Percentiles rank a stretch among this genome's conserved stretches.
phyloP scores from a whole-genome alignment of 2,329 filamentous ascomycete species.

The Colletotrichum liaoningense region DNA sequence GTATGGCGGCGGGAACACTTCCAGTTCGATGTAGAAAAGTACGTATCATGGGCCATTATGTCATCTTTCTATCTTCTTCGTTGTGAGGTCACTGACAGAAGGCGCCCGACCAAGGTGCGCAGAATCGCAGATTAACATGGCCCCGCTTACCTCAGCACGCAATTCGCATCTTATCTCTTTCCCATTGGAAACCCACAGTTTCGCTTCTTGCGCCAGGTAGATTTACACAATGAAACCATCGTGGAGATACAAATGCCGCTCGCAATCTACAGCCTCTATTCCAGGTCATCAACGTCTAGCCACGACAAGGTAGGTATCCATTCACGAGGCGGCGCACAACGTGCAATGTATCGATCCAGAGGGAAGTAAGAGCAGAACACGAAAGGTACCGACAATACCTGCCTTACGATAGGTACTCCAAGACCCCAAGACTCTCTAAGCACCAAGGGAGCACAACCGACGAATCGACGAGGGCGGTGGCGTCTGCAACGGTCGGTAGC shows the following conservation, averaged over 20 bases:
- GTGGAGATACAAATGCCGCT: slow-evolving; percentile 25
- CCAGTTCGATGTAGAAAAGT: neutral
- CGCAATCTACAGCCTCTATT: slow-evolving; percentile 8
- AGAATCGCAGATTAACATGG: neutral
- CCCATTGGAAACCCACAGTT: neutral
- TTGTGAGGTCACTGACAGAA: too few relatives aligned
- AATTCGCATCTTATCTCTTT: neutral
- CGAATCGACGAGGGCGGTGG: neutral
- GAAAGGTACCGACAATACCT: neutral
- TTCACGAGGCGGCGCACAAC: neutral
- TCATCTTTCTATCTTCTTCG: neutral
- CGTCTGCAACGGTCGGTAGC: neutral
- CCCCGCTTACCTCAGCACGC: slow-evolving; percentile 10
- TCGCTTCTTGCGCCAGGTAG: slow-evolving; percentile 2
- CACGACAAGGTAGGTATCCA: too few relatives aligned
- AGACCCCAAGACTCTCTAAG: too few relatives aligned
- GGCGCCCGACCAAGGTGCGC: too few relatives aligned
- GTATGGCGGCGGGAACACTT: neutral
- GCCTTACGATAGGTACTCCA: neutral
- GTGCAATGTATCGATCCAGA: neutral
- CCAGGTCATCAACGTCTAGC: too few relatives aligned
- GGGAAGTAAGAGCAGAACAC: neutral
- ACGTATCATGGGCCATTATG: neutral
- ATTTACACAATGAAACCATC: slow-evolving; percentile 18
- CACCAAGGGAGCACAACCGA: neutral